phyloP scores from a whole-genome alignment of 441 rosid genomes.

The Mallotus repandus region DNA sequence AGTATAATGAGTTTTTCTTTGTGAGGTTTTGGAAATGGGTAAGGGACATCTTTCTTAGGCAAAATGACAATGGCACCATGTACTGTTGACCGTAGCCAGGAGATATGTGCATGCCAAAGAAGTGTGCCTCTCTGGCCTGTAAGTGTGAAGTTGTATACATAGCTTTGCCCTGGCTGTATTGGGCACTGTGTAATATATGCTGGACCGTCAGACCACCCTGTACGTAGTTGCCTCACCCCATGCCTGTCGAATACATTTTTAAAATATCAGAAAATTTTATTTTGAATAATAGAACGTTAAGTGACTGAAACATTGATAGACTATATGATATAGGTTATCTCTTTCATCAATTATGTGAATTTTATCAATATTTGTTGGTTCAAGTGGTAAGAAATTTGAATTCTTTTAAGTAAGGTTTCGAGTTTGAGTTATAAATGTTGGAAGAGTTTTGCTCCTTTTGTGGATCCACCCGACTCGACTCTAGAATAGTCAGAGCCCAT shows the following conservation, averaged over 20 bases:
- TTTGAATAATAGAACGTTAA: too few species aligned
- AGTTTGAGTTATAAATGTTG: too few species aligned
- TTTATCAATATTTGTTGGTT: too few species aligned
- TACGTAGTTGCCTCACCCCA: slow-evolving; percentile 67
- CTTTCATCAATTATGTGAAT: too few species aligned
- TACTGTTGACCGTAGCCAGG: slow-evolving; percentile 79
- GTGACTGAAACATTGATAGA: too few species aligned
- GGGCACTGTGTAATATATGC: slow-evolving; percentile 90
- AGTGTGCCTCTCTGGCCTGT: slow-evolving; percentile 88
- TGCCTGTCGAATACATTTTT: slow-evolving; percentile 46
- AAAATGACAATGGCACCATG: slow-evolving; percentile 75
- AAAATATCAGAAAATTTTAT: too few species aligned
- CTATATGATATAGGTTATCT: too few species aligned
- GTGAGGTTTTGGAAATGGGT: slow-evolving; percentile 76
- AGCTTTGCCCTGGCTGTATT: slow-evolving; percentile 67
- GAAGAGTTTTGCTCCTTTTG: too few species aligned
- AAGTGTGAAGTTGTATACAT: slow-evolving; percentile 70
- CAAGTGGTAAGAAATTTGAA: too few species aligned
- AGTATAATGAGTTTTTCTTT: slow-evolving; percentile 59
- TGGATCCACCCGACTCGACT: too few species aligned
- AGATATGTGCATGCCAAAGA: slow-evolving; percentile 89
- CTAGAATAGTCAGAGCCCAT: too few species aligned
- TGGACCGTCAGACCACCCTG: slow-evolving; percentile 95
- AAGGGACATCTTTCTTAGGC: slow-evolving; percentile 74
- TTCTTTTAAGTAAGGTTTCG: too few species aligned